Conservation (phyloP, 2,329 filamentous ascomycete species). For the Aureobasidium vineae region DNA sequence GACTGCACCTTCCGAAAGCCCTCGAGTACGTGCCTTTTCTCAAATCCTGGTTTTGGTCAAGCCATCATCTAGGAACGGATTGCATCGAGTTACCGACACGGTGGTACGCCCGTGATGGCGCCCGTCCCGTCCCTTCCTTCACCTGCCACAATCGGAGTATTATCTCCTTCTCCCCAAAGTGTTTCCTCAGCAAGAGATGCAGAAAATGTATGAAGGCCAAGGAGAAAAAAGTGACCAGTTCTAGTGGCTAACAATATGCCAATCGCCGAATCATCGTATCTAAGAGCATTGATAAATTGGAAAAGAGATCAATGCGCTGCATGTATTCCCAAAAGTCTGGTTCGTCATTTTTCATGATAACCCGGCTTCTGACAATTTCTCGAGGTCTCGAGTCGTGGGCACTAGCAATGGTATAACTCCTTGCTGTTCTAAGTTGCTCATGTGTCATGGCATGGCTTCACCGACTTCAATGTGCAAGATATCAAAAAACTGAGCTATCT, state of each 20-base stretch:
- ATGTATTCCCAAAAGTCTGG: background rate
- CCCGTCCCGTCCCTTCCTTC: slow-evolving; percentile 6
- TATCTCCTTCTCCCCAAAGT: background rate
- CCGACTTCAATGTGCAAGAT: background rate
- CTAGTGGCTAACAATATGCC: background rate
- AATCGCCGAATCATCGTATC: background rate
- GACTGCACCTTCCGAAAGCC: background rate
- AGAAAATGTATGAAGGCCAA: background rate
- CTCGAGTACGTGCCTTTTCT: background rate
- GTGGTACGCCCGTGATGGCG: background rate
- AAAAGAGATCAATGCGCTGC: background rate
- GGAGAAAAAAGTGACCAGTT: background rate
- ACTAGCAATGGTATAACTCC: background rate
- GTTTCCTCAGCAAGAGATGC: background rate
- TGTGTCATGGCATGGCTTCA: background rate
- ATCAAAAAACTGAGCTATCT: background rate
- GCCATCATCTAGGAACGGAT: slow-evolving; percentile 12
- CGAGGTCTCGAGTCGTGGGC: slow-evolving; percentile 1
- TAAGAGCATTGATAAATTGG: background rate
- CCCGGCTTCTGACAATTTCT: background rate
- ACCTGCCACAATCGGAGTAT: slow-evolving; percentile 5
- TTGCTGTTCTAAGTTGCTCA: background rate
- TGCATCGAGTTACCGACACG: background rate
- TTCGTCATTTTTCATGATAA: background rate
- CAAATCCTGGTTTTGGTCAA: slow-evolving; percentile 19